Evolutionary conservation across 768 basidiomycete species (phyloP), one percentile per base, ranked within the genome.

Genomic region (Boletus tomentosulus): DNA sequence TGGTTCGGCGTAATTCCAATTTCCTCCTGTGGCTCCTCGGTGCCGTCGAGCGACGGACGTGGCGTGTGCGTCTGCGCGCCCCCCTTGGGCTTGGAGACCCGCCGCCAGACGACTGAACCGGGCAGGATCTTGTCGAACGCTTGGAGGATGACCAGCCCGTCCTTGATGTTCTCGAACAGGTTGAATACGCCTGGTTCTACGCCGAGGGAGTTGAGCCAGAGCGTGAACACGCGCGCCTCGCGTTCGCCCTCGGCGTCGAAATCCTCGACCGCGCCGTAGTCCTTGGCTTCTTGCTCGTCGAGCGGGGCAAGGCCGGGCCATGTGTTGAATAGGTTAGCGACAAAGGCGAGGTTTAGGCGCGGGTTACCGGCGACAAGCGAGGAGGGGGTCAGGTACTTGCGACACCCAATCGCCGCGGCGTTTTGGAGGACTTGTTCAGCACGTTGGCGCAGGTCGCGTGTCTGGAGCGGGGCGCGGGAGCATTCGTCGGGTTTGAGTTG

Each of bases 191-290:
- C 87, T 0, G 97, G 97, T 51, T 99, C 95, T 55, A 98, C 97
- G 57, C 91, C 92, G 48, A 99, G 81, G 12, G 92, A 94, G 77
- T 99, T 99, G 57, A 99, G 79, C 97, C 97, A 99, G 19, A 99
- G 83, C 0, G 89, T 99, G 69, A 99, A 99, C 30, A 95, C 97
- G 35, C 96, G 85, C 5, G 97, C 97, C 71, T 98, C 97, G 45
- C 97, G 86, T 70, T 99, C 97, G 56, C 97, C 97, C 70, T 99
- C 97, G 1, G 96, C 97, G 57, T 99, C 97, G 62, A 99, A 99
- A 74, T 98, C 97, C 64, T 98, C 96, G 34, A 99, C 82, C 0
- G 76, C 82, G 24, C 90, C 89, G 55, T 91, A 91, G 61, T 90
- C 89, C 57, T 96, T 93, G 5, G 89, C 89, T 68, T 98, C 94